Conservation (phyloP, 192 early-diverging fungal species). For the Anaeromyces robustus region DNA sequence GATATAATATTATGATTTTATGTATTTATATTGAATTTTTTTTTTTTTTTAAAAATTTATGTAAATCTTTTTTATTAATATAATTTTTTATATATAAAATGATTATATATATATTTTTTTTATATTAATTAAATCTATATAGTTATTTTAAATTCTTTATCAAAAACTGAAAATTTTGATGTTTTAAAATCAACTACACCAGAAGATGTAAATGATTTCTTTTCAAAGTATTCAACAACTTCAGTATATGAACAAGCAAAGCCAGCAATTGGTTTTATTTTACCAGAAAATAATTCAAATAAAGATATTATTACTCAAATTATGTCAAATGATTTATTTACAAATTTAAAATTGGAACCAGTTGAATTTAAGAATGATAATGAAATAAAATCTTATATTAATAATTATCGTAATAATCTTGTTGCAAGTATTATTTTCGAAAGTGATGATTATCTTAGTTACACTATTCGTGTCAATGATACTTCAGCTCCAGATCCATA, state of each 20-base stretch:
- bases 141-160: background rate
- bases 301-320: background rate
- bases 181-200: background rate
- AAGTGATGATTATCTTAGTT: background rate
- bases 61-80: too few relatives aligned
- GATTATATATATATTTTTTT: too few relatives aligned
- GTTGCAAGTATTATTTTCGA: background rate
- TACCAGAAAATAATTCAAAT: background rate
- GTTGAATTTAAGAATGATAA: background rate
- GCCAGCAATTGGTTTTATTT: background rate
- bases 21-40: too few relatives aligned
- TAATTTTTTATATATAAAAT: too few relatives aligned
- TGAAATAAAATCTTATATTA: background rate
- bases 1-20: too few relatives aligned
- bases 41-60: too few relatives aligned
- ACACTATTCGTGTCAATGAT: background rate
- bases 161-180: background rate
- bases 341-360: background rate
- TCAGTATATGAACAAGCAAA: background rate
- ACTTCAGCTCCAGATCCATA: background rate
- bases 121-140: too few relatives aligned
- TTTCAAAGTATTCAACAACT: background rate
- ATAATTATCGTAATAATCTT: background rate
- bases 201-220: background rate
- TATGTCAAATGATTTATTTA: background rate